Percentiles rank a stretch among this genome's conserved stretches.
Conservation (phyloP, 805 yeast genomes). For the Schizosaccharomyces cryophilus region DNA sequence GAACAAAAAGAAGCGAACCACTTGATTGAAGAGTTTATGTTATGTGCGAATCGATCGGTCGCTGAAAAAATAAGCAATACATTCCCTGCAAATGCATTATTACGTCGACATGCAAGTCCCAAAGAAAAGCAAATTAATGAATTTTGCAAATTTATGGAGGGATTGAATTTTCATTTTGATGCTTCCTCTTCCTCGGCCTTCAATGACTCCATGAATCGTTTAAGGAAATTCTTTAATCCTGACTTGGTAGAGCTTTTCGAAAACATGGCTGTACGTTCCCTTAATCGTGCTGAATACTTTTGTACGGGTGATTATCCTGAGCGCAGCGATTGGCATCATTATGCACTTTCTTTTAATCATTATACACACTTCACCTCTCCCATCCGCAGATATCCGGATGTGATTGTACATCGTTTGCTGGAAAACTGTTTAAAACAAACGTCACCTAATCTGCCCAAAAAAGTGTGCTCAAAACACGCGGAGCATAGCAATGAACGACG, state of each 20-base stretch:
- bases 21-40: conserved; percentile 48
- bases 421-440: conserved; percentile 28
- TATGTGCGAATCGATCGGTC: conserved; percentile 60
- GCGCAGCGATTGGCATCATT: conserved; percentile 54
- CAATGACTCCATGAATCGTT: conserved; percentile 36
- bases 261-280: conserved; percentile 51
- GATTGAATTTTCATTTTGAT: conserved; percentile 33
- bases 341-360: conserved; percentile 55
- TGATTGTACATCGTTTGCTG: conserved; percentile 77
- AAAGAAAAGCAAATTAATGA: conserved; percentile 56
- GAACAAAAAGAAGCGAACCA: conserved; percentile 31
- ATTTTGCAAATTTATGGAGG: conserved; percentile 44
- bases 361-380: conserved; percentile 92
- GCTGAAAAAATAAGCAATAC: conserved; percentile 57
- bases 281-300: conserved; percentile 67
- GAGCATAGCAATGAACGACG: not conserved
- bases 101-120: conserved; percentile 75
- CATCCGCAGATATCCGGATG: conserved; percentile 71
- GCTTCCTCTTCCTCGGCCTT: conserved; percentile 47
- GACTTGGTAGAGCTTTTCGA: conserved; percentile 50
- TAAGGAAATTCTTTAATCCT: conserved; percentile 26
- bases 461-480: not conserved
- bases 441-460: not conserved
- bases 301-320: conserved; percentile 67
- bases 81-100: conserved; percentile 56